phyloP scores from a whole-genome alignment of 352 stramenopile species.

The Blastocystis sp. region DNA sequence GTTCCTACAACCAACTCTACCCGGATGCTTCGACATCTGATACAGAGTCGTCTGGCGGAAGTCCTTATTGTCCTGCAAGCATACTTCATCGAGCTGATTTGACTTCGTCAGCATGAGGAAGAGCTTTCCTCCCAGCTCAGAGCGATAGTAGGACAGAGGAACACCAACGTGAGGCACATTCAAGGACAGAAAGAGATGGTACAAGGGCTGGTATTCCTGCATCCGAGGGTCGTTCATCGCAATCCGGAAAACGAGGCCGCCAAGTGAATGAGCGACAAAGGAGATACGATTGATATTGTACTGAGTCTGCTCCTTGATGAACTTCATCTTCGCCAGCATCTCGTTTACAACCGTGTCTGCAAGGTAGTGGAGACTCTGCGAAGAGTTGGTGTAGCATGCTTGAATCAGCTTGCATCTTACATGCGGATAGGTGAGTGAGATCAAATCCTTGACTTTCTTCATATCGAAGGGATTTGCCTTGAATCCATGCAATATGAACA shows the following conservation, averaged over 20 bases:
- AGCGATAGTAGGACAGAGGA: neutral
- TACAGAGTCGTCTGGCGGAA: constrained; percentile 34
- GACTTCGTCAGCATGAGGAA: neutral
- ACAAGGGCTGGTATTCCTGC: neutral
- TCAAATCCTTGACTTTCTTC: constrained; percentile 18
- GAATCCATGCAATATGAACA: constrained; percentile 55
- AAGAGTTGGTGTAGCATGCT: neutral
- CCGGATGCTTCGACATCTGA: neutral
- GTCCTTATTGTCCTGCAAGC: constrained; percentile 20
- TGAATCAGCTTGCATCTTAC: constrained; percentile 27
- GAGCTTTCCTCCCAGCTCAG: neutral
- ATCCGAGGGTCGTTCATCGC: neutral
- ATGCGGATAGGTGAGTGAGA: constrained; percentile 24
- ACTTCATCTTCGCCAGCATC: neutral
- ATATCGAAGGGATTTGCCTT: constrained; percentile 53
- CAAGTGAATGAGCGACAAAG: constrained; percentile 45
- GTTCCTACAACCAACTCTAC: neutral
- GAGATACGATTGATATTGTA: neutral
- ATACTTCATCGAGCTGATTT: constrained; percentile 1
- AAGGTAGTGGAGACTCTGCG: constrained; percentile 28
- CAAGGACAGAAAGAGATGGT: constrained; percentile 40
- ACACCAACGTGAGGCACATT: constrained; percentile 41
- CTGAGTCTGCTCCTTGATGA: neutral
- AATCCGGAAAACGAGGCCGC: constrained; percentile 28
- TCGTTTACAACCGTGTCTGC: neutral